A percentile compares a stretch with the other conserved stretches of the same genome.
Conservation (phyloP, 306 rosid genomes). For the Nissolia schottii region DNA sequence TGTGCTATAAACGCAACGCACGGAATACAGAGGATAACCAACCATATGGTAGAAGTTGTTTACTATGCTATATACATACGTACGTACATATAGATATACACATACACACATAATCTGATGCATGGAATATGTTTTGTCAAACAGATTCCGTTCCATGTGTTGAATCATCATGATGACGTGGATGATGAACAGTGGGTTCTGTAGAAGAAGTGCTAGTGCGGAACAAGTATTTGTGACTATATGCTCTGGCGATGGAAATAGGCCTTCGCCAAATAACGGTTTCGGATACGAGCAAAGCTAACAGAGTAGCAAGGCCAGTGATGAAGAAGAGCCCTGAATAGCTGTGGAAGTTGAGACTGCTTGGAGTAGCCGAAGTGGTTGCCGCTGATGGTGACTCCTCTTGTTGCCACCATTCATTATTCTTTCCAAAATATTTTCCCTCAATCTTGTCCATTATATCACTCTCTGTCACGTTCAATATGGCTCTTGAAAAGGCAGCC, state of each 20-base stretch:
- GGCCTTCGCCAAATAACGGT: constrained; percentile 32
- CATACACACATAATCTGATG: not conserved
- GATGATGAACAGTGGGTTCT: not conserved
- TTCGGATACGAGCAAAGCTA: constrained; percentile 28
- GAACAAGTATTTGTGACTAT: constrained; percentile 11
- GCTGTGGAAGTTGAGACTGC: constrained; percentile 11
- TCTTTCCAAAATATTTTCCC: constrained; percentile 23
- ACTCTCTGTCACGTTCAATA: constrained; percentile 26
- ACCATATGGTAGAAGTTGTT: not conserved
- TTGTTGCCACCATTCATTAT: not conserved
- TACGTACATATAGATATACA: too few relatives aligned
- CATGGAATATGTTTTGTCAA: not conserved
- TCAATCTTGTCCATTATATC: constrained; percentile 4
- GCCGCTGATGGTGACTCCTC: not conserved
- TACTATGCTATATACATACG: not conserved
- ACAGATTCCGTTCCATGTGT: not conserved
- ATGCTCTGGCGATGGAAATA: constrained; percentile 16
- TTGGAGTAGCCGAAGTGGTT: not conserved
- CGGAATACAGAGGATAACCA: too few relatives aligned
- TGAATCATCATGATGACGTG: not conserved
- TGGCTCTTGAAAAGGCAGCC: constrained; percentile 30
- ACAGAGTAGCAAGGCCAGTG: not conserved
- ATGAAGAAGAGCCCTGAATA: constrained; percentile 31
- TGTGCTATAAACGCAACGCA: too few relatives aligned
- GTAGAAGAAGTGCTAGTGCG: not conserved